Conservation (phyloP, 768 basidiomycete species). For the Suillus occidentalis region DNA sequence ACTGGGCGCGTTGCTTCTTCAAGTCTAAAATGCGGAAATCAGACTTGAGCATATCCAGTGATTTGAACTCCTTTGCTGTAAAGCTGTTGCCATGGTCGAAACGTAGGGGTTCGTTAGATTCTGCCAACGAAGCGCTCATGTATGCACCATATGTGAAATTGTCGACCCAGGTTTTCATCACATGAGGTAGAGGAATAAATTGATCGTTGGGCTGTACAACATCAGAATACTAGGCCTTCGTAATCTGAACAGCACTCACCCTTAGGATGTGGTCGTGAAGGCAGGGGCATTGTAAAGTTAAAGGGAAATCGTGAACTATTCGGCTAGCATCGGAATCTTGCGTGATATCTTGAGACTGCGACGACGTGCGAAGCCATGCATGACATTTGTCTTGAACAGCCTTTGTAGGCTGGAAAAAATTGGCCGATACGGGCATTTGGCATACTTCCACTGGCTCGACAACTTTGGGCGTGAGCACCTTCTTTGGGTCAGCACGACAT, state of each 20-base stretch:
- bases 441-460: neutral
- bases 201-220: neutral
- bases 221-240: neutral
- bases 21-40: neutral
- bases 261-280: neutral
- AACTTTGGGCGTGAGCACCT: neutral
- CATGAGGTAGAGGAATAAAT: neutral
- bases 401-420: neutral
- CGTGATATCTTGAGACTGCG: neutral
- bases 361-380: neutral
- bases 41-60: neutral
- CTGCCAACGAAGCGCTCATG: neutral
- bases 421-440: neutral
- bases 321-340: neutral
- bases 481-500: neutral
- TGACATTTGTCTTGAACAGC: neutral
- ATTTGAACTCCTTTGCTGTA: neutral
- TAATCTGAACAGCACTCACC: neutral
- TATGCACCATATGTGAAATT: neutral
- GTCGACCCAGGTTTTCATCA: neutral
- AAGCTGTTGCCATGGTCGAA: neutral
- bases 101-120: neutral
- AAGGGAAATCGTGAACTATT: neutral
- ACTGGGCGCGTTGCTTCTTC: conserved; percentile 2
- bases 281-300: neutral